A percentile compares a stretch with the other conserved stretches of the same genome.
phyloP scores from a whole-genome alignment of 768 basidiomycete species.

The Tylopilus felleus region DNA sequence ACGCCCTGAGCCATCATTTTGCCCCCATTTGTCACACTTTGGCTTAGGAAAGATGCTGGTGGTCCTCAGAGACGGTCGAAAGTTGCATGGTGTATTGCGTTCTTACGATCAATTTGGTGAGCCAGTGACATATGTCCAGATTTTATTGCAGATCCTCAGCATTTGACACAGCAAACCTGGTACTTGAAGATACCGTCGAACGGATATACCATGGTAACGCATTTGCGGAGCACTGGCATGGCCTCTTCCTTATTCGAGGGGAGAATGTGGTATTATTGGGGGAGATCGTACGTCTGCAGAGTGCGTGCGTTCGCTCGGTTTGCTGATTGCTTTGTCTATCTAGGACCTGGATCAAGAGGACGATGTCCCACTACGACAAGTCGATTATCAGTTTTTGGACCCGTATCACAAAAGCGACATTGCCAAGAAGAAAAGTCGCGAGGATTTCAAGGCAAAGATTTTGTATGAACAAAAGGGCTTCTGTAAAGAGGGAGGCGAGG shows the following conservation, averaged over 20 bases:
- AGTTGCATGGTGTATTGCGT: conserved; percentile 91
- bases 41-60: conserved; percentile 95
- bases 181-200: conserved; percentile 93
- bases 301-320: conserved; percentile 1
- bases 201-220: conserved; percentile 87
- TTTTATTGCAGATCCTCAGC: conserved; percentile 1
- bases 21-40: conserved; percentile 17
- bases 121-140: conserved; percentile 18
- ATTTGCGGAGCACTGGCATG: conserved; percentile 85
- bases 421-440: conserved; percentile 72
- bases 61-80: conserved; percentile 92
- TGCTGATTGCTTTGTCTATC: conserved; percentile 1
- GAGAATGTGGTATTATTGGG: conserved; percentile 98
- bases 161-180: conserved; percentile 77
- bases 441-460: conserved; percentile 78
- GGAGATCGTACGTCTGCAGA: conserved; percentile 74
- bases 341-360: conserved; percentile 95
- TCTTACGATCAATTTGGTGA: conserved; percentile 99
- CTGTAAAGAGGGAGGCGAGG: conserved; percentile 93
- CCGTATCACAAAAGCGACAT: conserved; percentile 71
- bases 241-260: conserved; percentile 91
- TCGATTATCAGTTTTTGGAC: conserved; percentile 67
- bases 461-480: conserved; percentile 85
- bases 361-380: conserved; percentile 73
- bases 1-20: conserved; percentile 40